These are phyloP conservation scores for Discostella pseudostelligera DNA, from an alignment of 108 stramenopile species.

Conservation along the genomic window DNA sequence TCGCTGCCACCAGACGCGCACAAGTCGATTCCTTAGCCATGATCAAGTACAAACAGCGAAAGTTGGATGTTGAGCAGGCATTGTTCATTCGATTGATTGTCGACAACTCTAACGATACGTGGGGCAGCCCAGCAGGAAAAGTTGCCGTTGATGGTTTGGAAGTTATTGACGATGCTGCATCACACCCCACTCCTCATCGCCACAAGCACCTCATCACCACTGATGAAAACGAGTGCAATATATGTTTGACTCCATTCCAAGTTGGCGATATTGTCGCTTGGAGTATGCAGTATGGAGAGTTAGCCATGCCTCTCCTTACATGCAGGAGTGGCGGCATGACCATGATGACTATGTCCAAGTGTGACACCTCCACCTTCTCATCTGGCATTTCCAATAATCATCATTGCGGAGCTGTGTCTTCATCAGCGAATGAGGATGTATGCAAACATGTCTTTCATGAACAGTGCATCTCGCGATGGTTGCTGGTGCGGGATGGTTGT, in stretches of 20 bases:
- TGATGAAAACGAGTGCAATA: slow-evolving; percentile 43
- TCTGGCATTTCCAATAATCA: neutral
- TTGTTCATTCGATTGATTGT: slow-evolving; percentile 24
- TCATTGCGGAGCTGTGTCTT: neutral
- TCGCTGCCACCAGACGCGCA: slow-evolving; percentile 19
- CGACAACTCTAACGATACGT: slow-evolving; percentile 5
- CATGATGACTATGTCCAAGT: too few relatives aligned
- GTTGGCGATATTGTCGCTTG: slow-evolving; percentile 42
- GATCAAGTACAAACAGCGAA: slow-evolving; percentile 29
- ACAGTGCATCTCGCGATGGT: slow-evolving; percentile 67
- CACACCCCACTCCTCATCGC: too few relatives aligned
- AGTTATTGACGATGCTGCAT: too few relatives aligned
- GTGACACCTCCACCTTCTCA: neutral
- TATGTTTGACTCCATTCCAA: slow-evolving; percentile 38
- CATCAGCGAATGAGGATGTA: neutral
- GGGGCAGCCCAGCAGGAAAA: neutral
- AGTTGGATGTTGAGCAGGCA: slow-evolving; percentile 16
- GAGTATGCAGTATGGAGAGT: neutral
- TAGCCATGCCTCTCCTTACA: too few relatives aligned
- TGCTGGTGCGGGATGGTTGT: slow-evolving; percentile 48
- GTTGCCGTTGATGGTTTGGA: neutral
- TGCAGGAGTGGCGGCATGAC: too few relatives aligned
- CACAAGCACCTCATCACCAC: too few relatives aligned
- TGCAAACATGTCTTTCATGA: slow-evolving; percentile 70
- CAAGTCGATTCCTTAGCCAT: neutral